Percentiles rank a stretch among this genome's conserved stretches.
phyloP scores from a whole-genome alignment of 108 stramenopile genomes.

The Poteriospumella lacustris region DNA sequence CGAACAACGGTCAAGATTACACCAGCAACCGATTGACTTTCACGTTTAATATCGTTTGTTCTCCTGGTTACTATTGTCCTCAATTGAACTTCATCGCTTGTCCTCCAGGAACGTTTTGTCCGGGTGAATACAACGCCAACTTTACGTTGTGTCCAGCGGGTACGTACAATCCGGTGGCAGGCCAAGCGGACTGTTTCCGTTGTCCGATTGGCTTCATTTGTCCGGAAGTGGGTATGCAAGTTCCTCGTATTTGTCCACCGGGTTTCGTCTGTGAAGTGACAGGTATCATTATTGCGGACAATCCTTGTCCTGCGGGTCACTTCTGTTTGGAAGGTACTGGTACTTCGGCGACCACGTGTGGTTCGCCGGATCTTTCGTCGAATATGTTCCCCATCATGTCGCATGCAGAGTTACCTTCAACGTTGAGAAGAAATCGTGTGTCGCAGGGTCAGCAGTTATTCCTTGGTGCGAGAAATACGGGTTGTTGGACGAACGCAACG shows the following conservation, averaged over 20 bases:
- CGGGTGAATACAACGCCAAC: constrained; percentile 52
- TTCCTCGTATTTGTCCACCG: constrained; percentile 60
- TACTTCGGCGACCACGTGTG: constrained; percentile 1
- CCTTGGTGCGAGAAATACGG: constrained; percentile 50
- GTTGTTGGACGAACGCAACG: constrained; percentile 71
- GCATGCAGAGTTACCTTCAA: constrained; percentile 50
- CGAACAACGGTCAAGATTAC: constrained; percentile 56
- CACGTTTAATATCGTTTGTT: constrained; percentile 31
- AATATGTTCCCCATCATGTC: constrained; percentile 41
- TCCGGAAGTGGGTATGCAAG: constrained; percentile 57
- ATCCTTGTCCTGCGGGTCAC: constrained; percentile 65
- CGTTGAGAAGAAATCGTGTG: constrained; percentile 41
- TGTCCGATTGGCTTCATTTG: constrained; percentile 63
- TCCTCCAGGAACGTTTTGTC: constrained; percentile 44
- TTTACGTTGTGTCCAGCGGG: constrained; percentile 60
- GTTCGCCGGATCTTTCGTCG: constrained; percentile 25
- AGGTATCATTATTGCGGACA: constrained; percentile 52
- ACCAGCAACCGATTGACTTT: constrained; percentile 36
- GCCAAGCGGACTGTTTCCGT: constrained; percentile 47
- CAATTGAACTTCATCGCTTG: constrained; percentile 1
- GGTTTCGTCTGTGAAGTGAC: constrained; percentile 64
- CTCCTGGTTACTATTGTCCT: constrained; percentile 44
- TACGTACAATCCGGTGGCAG: constrained; percentile 55
- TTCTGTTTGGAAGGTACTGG: constrained; percentile 43
- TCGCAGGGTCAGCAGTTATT: constrained; percentile 36